Percentiles rank a stretch among this genome's conserved stretches.
These are phyloP conservation scores for Pseudomassariella vexata DNA, from an alignment of 2,329 filamentous ascomycete genomes.

Conservation along the genomic window DNA sequence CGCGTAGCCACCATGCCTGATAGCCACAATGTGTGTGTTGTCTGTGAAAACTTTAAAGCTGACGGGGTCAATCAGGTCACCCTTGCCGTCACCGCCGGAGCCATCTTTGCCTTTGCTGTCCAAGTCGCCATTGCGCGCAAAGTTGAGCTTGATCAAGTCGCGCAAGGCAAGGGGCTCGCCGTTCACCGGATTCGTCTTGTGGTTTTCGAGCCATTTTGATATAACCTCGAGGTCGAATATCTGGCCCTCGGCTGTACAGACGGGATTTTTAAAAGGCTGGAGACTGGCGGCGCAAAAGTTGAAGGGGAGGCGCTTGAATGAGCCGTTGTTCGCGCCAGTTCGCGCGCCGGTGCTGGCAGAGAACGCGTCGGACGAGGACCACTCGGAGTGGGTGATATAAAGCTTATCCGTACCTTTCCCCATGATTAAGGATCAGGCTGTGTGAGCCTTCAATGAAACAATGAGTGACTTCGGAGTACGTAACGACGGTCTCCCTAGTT, in stretches of 20 bases:
- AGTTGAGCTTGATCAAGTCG: slow-evolving; percentile 86
- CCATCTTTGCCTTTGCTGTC: slow-evolving; percentile 39
- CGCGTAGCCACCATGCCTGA: slow-evolving; percentile 73
- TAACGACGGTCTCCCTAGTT: too few relatives aligned
- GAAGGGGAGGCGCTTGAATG: slow-evolving; percentile 88
- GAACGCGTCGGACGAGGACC: slow-evolving; percentile 86
- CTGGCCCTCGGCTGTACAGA: slow-evolving; percentile 80
- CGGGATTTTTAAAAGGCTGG: slow-evolving; percentile 90
- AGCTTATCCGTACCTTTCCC: slow-evolving; percentile 53
- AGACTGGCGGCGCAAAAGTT: slow-evolving; percentile 97
- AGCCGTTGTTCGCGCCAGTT: slow-evolving; percentile 48
- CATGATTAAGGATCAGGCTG: slow-evolving; percentile 30
- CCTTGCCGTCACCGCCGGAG: slow-evolving; percentile 45
- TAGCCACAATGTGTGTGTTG: slow-evolving; percentile 92
- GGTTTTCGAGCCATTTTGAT: slow-evolving; percentile 86
- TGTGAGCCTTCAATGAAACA: too few relatives aligned
- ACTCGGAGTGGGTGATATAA: slow-evolving; percentile 93
- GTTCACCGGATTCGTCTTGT: slow-evolving; percentile 85
- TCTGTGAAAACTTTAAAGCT: slow-evolving; percentile 97
- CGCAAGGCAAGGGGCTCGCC: slow-evolving; percentile 71
- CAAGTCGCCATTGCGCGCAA: slow-evolving; percentile 79
- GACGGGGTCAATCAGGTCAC: slow-evolving; percentile 90
- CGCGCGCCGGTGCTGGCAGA: slow-evolving; percentile 68
- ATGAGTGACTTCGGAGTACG: too few relatives aligned
- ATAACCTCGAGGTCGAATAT: slow-evolving; percentile 97